Evolutionary conservation across 2,329 filamentous ascomycete species (phyloP).

Genomic region (Sporothrix mexicana): DNA sequence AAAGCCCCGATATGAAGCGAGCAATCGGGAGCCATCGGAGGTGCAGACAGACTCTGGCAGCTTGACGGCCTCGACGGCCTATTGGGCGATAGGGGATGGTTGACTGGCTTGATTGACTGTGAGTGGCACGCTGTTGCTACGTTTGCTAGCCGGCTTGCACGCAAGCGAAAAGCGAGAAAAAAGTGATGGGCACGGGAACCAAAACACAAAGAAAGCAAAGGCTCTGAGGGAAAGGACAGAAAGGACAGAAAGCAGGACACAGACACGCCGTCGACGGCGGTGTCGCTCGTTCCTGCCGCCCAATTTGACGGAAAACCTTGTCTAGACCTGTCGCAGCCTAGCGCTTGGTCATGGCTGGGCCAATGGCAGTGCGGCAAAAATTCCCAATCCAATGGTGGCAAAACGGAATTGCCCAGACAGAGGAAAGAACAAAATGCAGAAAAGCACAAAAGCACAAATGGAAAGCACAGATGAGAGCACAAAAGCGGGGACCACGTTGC

Average conservation of each 20-base stretch:
- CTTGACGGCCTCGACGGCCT: no score
- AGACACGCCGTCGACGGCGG: background rate
- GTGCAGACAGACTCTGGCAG: background rate
- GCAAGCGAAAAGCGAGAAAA: background rate
- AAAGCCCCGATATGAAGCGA: slow-evolving; percentile 4
- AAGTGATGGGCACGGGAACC: slow-evolving; percentile 13
- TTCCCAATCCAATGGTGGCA: slow-evolving; percentile 25
- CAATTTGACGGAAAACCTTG: slow-evolving; percentile 19
- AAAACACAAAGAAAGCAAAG: background rate
- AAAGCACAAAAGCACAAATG: background rate
- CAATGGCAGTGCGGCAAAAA: slow-evolving; percentile 29
- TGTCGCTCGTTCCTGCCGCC: slow-evolving; percentile 18
- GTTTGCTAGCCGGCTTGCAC: slow-evolving; percentile 19
- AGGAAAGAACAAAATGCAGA: slow-evolving; percentile 18
- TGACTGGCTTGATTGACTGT: background rate
- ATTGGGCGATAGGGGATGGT: background rate
- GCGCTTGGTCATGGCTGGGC: slow-evolving; percentile 14
- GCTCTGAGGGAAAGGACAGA: background rate
- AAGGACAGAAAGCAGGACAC: slow-evolving; percentile 3
- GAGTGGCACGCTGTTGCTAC: slow-evolving; percentile 25
- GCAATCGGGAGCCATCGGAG: slow-evolving; percentile 20
- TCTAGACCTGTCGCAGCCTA: slow-evolving; percentile 28
- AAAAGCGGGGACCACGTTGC: slow-evolving; percentile 30
- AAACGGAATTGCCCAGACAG: slow-evolving; percentile 18
- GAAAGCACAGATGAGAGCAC: background rate